Evolutionary conservation across 164 flowering plant genomes (phyloP).

Genomic region (Cinnamomum chago): DNA sequence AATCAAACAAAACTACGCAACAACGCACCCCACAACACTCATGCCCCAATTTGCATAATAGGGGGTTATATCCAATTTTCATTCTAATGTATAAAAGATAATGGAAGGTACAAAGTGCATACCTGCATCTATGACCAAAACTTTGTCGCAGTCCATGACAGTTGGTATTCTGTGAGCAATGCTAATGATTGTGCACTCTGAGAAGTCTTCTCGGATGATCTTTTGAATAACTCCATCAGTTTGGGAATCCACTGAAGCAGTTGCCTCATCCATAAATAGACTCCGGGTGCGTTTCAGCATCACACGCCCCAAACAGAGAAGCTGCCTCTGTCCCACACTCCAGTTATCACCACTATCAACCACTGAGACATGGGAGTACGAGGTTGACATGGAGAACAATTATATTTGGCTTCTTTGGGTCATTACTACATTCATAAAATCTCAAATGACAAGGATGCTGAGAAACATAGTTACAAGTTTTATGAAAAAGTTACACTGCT

Average conservation of each 20-base stretch:
- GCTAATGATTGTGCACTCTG: slow-evolving; percentile 84
- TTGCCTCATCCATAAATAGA: slow-evolving; percentile 95
- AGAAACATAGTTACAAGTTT: no score
- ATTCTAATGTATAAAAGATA: not conserved
- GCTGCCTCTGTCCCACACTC: slow-evolving; percentile 98
- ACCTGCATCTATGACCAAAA: slow-evolving; percentile 96
- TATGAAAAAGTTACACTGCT: no score
- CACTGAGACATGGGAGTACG: slow-evolving; percentile 32
- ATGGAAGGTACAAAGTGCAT: slow-evolving; percentile 6
- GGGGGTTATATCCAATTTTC: not conserved
- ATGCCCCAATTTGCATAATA: not conserved
- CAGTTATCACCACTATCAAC: slow-evolving; percentile 92
- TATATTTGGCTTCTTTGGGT: no score
- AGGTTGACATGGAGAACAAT: no score
- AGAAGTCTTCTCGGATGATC: slow-evolving; percentile 84
- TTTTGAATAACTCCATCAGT: slow-evolving; percentile 91
- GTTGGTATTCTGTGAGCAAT: slow-evolving; percentile 99
- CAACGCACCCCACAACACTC: not conserved
- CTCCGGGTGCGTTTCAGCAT: slow-evolving; percentile 82
- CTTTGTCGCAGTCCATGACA: slow-evolving; percentile 94
- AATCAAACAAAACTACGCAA: no score
- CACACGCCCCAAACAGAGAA: slow-evolving; percentile 86
- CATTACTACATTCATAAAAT: no score
- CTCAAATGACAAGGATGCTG: no score
- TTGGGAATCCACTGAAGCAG: slow-evolving; percentile 96